These are phyloP conservation scores for Clathrospora elynae DNA, from an alignment of 2,329 filamentous ascomycete species.

Conservation along the genomic window DNA sequence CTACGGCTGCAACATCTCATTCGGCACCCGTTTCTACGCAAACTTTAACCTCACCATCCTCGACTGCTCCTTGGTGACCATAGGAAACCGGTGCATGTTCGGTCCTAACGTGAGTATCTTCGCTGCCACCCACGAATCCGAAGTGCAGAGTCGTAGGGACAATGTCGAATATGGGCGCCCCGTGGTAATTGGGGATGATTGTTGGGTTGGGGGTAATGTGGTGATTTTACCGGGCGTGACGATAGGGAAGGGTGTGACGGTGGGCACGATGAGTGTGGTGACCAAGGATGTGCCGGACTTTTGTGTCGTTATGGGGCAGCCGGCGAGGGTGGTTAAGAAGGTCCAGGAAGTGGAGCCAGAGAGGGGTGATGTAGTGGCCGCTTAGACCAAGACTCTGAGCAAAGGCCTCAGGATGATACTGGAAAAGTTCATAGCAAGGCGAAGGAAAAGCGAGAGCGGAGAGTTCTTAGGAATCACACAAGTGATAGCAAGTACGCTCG, in stretches of 20 bases:
- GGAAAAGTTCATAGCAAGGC: too few relatives aligned
- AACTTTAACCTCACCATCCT: constrained; percentile 63
- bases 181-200: constrained; percentile 53
- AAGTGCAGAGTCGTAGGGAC: constrained; percentile 55
- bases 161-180: constrained; percentile 57
- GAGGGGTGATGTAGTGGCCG: constrained; percentile 10
- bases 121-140: constrained; percentile 59
- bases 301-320: constrained; percentile 68
- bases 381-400: too few relatives aligned
- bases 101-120: constrained; percentile 60
- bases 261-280: constrained; percentile 83
- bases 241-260: constrained; percentile 72
- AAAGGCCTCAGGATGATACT: too few relatives aligned
- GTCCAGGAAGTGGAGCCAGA: constrained; percentile 23
- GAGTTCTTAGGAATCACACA: not conserved
- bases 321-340: constrained; percentile 61
- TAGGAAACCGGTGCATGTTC: constrained; percentile 59
- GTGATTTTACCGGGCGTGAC: constrained; percentile 75
- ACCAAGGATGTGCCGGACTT: constrained; percentile 74
- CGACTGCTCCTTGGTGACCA: constrained; percentile 59
- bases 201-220: constrained; percentile 56
- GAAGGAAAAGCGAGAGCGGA: too few relatives aligned
- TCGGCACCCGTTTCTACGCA: constrained; percentile 68
- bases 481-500: too few relatives aligned
- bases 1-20: constrained; percentile 68